Conservation (phyloP, 2,329 filamentous ascomycete genomes). For the Ophiostoma himal-ulmi region DNA sequence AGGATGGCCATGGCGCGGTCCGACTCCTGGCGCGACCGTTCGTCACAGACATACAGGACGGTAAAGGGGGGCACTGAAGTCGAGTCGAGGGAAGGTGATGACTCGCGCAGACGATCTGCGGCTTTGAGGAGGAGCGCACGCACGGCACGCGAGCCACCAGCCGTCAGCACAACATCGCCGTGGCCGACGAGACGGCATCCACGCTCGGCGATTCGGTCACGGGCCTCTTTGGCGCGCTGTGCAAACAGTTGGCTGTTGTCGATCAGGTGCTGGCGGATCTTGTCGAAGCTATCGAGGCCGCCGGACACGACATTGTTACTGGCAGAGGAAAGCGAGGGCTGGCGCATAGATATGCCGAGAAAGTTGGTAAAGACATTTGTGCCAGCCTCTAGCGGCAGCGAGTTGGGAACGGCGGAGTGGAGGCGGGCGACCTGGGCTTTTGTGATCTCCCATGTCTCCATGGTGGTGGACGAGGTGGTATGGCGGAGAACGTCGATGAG, state of each 20-base stretch:
- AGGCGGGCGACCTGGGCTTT: slow-evolving; percentile 70
- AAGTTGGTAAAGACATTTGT: slow-evolving; percentile 95
- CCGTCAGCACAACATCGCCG: slow-evolving; percentile 77
- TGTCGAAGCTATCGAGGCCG: slow-evolving; percentile 62
- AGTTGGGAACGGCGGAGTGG: slow-evolving; percentile 74
- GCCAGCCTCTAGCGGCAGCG: slow-evolving; percentile 85
- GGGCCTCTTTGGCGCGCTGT: slow-evolving; percentile 73
- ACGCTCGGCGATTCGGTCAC: slow-evolving; percentile 74
- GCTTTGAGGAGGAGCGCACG: slow-evolving; percentile 69
- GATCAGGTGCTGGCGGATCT: slow-evolving; percentile 75
- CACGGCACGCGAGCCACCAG: slow-evolving; percentile 81
- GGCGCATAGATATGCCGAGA: slow-evolving; percentile 67
- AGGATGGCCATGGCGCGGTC: slow-evolving; percentile 65
- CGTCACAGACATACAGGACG: slow-evolving; percentile 72
- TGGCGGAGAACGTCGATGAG: slow-evolving; percentile 78
- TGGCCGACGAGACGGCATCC: slow-evolving; percentile 74
- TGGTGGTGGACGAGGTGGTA: slow-evolving; percentile 77
- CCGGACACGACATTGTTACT: slow-evolving; percentile 15
- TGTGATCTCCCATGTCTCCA: slow-evolving; percentile 85
- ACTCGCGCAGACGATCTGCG: slow-evolving; percentile 50
- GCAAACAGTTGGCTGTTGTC: slow-evolving; percentile 84
- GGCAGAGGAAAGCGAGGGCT: slow-evolving; percentile 27
- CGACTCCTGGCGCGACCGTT: slow-evolving; percentile 51
- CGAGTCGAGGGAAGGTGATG: slow-evolving; percentile 26
- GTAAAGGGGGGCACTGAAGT: slow-evolving; percentile 52